Evolutionary conservation across 2,329 filamentous ascomycete genomes (phyloP), one percentile per base, ranked within the genome.

Genomic region (Zalaria sp.): DNA sequence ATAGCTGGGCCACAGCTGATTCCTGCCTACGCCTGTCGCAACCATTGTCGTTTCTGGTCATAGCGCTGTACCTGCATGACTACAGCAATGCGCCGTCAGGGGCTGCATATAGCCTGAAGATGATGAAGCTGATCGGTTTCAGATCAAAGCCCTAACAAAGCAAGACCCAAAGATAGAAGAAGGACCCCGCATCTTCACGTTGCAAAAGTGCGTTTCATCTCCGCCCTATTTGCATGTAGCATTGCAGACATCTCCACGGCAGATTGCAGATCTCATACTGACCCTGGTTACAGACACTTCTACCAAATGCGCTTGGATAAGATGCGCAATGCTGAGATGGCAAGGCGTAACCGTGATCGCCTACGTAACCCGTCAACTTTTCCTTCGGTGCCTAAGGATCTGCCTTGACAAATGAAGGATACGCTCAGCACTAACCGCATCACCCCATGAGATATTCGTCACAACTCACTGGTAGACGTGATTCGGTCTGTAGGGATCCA

Each of bases 301-400:
- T 93, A 86, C 57, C 81, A 89, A 51, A 84, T 87, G 65, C 78
- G 91, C 10, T 58, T 94, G 39, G 78, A 86, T 57, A 82, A 81
- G 56, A 80, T 87, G 55, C 74, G 79, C 35, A 82, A 83, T 58
- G 73, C 75, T n/a, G 84, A 91, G 55, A 69, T 79, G 41, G 82
- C 86, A 7, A 93, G 79, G 61, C 72, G 83, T 40, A 91, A 89
- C 54, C 77, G 80, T 35, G 85, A 95, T 58, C 76, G 86, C 36
- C 61, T 93, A 46, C 80, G 76, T 47, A 81, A 87, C 55, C 83
- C 86, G 1, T 75, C 72, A 26, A 75, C 82, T 45, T 96, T 96
- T 55, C 91, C 91, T 1, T 82, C 83, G 35, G 86, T 91, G 1
- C 89, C 89, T 2, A 82, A 75, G 40, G 73, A 73, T 28, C 27